These are phyloP conservation scores for Paecilomyces niveus DNA, from an alignment of 2,329 filamentous ascomycete species.

Conservation along the genomic window DNA sequence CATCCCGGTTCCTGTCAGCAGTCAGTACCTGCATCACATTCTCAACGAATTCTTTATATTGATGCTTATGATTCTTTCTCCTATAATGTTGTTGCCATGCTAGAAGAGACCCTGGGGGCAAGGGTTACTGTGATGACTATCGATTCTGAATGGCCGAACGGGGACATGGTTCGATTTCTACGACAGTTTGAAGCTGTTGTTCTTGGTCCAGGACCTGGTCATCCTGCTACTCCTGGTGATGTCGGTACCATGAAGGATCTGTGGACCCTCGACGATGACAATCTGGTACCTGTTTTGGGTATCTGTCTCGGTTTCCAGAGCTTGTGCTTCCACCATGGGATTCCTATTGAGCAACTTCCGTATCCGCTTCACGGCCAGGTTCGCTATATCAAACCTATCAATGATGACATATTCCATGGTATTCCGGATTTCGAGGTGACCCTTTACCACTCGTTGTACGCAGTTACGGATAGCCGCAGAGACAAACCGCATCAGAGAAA, in stretches of 20 bases:
- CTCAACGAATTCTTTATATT: constrained; percentile 64
- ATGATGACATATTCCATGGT: constrained; percentile 58
- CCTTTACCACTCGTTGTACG: constrained; percentile 64
- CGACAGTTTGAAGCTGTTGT: constrained; percentile 74
- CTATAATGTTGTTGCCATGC: constrained; percentile 82
- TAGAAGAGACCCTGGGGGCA: constrained; percentile 62
- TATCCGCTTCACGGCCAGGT: constrained; percentile 79
- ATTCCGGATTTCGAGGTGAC: constrained; percentile 60
- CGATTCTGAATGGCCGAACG: constrained; percentile 44
- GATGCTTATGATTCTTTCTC: constrained; percentile 97
- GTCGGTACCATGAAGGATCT: constrained; percentile 74
- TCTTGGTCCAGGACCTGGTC: constrained; percentile 83
- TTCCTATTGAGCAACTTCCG: constrained; percentile 57
- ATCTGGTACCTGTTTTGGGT: constrained; percentile 70
- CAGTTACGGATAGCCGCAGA: constrained; percentile 10
- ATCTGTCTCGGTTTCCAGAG: constrained; percentile 89
- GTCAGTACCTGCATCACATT: background rate
- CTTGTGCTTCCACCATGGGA: constrained; percentile 62
- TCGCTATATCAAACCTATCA: constrained; percentile 55
- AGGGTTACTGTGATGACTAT: constrained; percentile 67
- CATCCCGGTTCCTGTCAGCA: background rate
- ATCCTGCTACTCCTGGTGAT: constrained; percentile 64
- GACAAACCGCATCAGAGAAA: background rate
- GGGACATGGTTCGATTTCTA: constrained; percentile 42
- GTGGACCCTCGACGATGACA: constrained; percentile 57